Conservation (phyloP, 2,329 filamentous ascomycete genomes). For the Domatiomyces catenatus region DNA sequence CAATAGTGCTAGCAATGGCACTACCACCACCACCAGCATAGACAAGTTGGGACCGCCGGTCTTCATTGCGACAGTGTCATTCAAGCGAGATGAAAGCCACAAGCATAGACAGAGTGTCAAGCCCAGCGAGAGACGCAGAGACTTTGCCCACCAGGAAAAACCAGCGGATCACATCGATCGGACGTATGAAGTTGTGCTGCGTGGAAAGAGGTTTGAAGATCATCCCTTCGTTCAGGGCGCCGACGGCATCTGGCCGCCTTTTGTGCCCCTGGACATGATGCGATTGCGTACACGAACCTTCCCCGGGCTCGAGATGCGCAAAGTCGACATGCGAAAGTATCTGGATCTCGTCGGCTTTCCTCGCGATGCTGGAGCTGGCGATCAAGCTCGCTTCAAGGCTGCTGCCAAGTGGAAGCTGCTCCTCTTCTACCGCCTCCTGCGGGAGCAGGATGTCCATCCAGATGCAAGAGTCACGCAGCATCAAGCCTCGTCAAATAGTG, state of each 20-base stretch:
- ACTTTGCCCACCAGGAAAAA: slow-evolving; percentile 11
- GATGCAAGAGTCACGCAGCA: slow-evolving; percentile 7
- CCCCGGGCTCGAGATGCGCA: slow-evolving; percentile 33
- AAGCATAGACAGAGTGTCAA: not conserved
- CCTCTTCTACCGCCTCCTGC: slow-evolving; percentile 32
- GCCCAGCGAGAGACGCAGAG: slow-evolving; percentile 4
- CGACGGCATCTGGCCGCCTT: slow-evolving; percentile 25
- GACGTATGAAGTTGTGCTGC: slow-evolving; percentile 20
- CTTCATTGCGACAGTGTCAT: slow-evolving; percentile 11
- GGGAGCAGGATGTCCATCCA: slow-evolving; percentile 22
- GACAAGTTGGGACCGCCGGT: slow-evolving; percentile 4
- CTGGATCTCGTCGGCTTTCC: slow-evolving; percentile 21
- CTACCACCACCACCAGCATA: too few species aligned
- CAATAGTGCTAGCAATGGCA: too few species aligned
- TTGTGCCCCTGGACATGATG: slow-evolving; percentile 17
- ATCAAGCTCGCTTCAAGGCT: slow-evolving; percentile 7
- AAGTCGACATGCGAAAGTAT: slow-evolving; percentile 37
- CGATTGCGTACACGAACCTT: slow-evolving; percentile 21
- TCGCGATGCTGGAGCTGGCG: slow-evolving; percentile 15
- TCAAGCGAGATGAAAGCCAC: slow-evolving; percentile 12
- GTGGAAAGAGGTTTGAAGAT: slow-evolving; percentile 21
- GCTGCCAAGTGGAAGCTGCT: slow-evolving; percentile 29
- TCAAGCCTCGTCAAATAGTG: not conserved
- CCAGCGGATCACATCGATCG: slow-evolving; percentile 17
- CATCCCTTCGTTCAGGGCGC: slow-evolving; percentile 22